phyloP scores from a whole-genome alignment of 352 stramenopile species.

The Phytophthora brassicae region DNA sequence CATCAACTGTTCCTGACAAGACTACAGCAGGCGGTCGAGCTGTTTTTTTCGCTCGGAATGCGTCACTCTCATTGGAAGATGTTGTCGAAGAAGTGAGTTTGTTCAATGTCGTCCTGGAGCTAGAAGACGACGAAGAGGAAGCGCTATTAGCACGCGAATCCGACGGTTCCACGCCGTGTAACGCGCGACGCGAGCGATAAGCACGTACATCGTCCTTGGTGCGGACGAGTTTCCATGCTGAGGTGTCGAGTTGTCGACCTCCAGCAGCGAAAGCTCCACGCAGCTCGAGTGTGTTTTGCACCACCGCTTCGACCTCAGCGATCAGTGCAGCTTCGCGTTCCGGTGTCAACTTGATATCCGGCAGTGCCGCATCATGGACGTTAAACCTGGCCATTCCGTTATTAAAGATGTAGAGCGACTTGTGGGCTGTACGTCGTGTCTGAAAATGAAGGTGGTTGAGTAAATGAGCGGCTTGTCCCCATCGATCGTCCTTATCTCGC shows the following conservation, averaged over 20 bases:
- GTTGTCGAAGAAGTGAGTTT: slow-evolving; percentile 23
- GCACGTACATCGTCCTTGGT: slow-evolving; percentile 40
- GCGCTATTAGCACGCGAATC: slow-evolving; percentile 15
- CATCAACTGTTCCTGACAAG: slow-evolving; percentile 38
- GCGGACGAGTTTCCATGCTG: slow-evolving; percentile 45
- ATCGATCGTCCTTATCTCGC: slow-evolving; percentile 28
- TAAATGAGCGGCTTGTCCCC: slow-evolving; percentile 10
- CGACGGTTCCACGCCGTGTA: slow-evolving; percentile 25
- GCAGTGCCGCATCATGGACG: slow-evolving; percentile 35
- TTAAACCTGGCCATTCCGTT: slow-evolving; percentile 46
- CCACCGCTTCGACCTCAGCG: slow-evolving; percentile 32
- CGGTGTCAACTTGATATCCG: slow-evolving; percentile 25
- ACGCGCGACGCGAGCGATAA: slow-evolving; percentile 40
- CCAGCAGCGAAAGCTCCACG: slow-evolving; percentile 32
- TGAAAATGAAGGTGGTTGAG: slow-evolving; percentile 31
- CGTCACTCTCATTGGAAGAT: slow-evolving; percentile 26
- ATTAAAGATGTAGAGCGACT: slow-evolving; percentile 15
- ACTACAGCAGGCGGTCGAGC: slow-evolving; percentile 37
- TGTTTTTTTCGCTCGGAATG: slow-evolving; percentile 23
- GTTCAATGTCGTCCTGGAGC: slow-evolving; percentile 30
- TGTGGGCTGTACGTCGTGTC: slow-evolving; percentile 29
- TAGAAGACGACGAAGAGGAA: slow-evolving; percentile 35
- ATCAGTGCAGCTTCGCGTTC: slow-evolving; percentile 27
- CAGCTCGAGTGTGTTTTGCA: slow-evolving; percentile 40
- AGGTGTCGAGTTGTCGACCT: slow-evolving; percentile 35